phyloP scores from a whole-genome alignment of 495 filamentous ascomycete species.

The Pyronema domesticum region DNA sequence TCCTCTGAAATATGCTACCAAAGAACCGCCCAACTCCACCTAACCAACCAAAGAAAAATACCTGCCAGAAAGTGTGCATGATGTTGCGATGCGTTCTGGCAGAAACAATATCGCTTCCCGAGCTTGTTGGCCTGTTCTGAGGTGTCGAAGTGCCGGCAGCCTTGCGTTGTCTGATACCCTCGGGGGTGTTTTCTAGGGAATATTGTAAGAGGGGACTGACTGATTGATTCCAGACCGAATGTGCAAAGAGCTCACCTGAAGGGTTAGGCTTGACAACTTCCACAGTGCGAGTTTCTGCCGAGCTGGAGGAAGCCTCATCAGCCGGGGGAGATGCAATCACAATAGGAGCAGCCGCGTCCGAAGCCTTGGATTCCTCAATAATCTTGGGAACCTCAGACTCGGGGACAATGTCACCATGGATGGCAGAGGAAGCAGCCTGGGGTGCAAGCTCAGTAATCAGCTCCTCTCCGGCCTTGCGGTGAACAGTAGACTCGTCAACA shows the following conservation, averaged over 20 bases:
- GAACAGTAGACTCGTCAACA: constrained; percentile 4
- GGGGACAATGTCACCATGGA: constrained; percentile 9
- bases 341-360: constrained; percentile 7
- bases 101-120: constrained; percentile 22
- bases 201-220: constrained; percentile 25
- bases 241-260: constrained; percentile 24
- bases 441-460: constrained; percentile 14
- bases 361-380: constrained; percentile 8
- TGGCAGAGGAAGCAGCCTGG: constrained; percentile 3
- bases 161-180: constrained; percentile 16
- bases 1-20: constrained; percentile 12
- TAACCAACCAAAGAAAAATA: constrained; percentile 22
- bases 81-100: constrained; percentile 19
- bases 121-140: constrained; percentile 14
- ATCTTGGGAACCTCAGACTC: constrained; percentile 7
- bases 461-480: constrained; percentile 6
- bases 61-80: constrained; percentile 22
- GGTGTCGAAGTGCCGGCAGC: constrained; percentile 4
- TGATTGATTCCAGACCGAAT: constrained; percentile 25
- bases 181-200: constrained; percentile 23
- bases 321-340: constrained; percentile 19
- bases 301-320: constrained; percentile 6
- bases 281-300: constrained; percentile 8
- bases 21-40: constrained; percentile 21
- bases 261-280: constrained; percentile 19